These are phyloP conservation scores for Calonectria ilicicola DNA, from an alignment of 2,329 filamentous ascomycete species.

Conservation along the genomic window DNA sequence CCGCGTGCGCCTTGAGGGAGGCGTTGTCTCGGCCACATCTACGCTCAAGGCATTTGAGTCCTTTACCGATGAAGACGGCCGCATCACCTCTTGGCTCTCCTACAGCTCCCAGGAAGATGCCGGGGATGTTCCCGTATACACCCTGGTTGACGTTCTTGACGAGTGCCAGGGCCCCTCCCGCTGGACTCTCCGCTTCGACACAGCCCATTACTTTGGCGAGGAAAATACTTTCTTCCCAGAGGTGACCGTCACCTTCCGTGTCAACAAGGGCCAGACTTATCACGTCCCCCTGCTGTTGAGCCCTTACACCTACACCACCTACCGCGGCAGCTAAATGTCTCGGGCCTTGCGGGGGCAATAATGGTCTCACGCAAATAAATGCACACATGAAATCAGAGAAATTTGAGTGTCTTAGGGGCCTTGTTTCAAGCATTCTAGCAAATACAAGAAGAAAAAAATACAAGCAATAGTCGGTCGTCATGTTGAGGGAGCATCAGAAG, in stretches of 20 bases:
- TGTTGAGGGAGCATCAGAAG: constrained; percentile 13
- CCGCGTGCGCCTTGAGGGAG: constrained; percentile 72
- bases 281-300: constrained; percentile 84
- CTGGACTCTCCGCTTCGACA: constrained; percentile 81
- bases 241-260: constrained; percentile 66
- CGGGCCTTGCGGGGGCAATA: neutral
- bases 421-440: neutral
- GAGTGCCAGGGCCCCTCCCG: constrained; percentile 58
- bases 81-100: constrained; percentile 76
- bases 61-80: constrained; percentile 81
- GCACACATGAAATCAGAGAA: neutral
- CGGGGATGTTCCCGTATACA: constrained; percentile 69
- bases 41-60: constrained; percentile 68
- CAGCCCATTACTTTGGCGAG: constrained; percentile 76
- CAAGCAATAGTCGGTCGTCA: neutral
- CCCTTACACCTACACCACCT: constrained; percentile 86
- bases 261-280: constrained; percentile 73
- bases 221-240: constrained; percentile 72
- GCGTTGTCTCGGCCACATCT: constrained; percentile 43
- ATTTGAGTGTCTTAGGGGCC: neutral
- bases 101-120: constrained; percentile 63
- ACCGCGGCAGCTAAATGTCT: constrained; percentile 74
- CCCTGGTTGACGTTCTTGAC: constrained; percentile 67
- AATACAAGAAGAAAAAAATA: constrained; percentile 6
- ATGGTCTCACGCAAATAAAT: too few species aligned